Evolutionary conservation across 352 stramenopile species (phyloP).

Genomic region (Phytophthora cryptogea): DNA sequence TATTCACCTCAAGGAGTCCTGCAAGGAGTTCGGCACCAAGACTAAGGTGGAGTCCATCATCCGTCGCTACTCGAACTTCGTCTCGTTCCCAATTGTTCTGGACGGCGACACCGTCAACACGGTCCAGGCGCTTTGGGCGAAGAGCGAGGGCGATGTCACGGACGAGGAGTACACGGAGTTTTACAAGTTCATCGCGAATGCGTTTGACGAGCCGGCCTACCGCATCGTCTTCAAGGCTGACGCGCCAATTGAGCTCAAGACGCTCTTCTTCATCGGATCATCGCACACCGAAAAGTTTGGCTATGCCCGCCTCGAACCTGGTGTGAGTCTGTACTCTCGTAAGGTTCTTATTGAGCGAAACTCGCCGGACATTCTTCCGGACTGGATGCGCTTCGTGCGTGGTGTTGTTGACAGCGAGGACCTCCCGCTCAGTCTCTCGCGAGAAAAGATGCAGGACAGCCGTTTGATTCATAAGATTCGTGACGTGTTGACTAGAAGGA

Average conservation of each 20-base stretch:
- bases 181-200: constrained; percentile 97
- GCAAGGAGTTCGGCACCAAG: constrained; percentile 94
- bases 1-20: constrained; percentile 97
- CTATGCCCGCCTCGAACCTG: constrained; percentile 94
- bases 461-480: constrained; percentile 96
- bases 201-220: constrained; percentile 94
- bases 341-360: constrained; percentile 99
- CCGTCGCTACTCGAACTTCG: constrained; percentile 99
- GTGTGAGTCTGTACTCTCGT: constrained; percentile 97
- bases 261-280: constrained; percentile 96
- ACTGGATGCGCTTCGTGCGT: constrained; percentile 96
- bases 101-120: constrained; percentile 98
- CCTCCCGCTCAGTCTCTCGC: constrained; percentile 97
- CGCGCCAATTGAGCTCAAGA: constrained; percentile 98
- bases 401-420: constrained; percentile 97
- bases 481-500: constrained; percentile 94
- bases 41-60: constrained; percentile 96
- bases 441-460: constrained; percentile 99
- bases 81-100: constrained; percentile 98
- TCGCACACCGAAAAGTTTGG: constrained; percentile 98
- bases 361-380: constrained; percentile 96
- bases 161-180: constrained; percentile 98
- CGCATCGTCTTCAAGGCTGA: constrained; percentile 98
- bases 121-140: constrained; percentile 98
- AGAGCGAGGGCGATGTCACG: constrained; percentile 94